Evolutionary conservation across 108 stramenopile genomes (phyloP).

Genomic region (Pseudonitzschia multiseries): DNA sequence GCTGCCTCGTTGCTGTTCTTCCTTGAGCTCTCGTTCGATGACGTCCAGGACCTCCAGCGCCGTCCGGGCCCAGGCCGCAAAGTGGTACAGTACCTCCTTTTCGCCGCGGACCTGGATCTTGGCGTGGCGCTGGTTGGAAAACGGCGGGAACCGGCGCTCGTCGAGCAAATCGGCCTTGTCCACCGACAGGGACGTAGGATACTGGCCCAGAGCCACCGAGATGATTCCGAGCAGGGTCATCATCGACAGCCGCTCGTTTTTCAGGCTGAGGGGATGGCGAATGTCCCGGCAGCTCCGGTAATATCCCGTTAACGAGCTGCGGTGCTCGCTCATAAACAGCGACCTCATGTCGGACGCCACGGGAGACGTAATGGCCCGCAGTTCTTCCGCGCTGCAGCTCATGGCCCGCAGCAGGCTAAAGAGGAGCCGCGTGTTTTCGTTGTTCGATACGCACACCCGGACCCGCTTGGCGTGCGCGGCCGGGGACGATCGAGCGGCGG

Average conservation of each 20-base stretch:
- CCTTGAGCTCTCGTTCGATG: conserved; percentile 65
- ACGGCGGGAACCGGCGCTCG: conserved; percentile 63
- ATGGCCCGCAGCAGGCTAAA: conserved; percentile 85
- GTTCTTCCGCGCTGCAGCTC: conserved; percentile 67
- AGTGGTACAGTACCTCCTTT: conserved; percentile 90
- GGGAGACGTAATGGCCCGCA: conserved; percentile 52
- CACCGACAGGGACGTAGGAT: conserved; percentile 79
- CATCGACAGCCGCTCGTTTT: conserved; percentile 86
- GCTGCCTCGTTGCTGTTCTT: conserved; percentile 45
- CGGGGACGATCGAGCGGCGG: conserved; percentile 1
- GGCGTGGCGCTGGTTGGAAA: conserved; percentile 85
- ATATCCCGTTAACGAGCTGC: conserved; percentile 30
- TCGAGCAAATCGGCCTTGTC: conserved; percentile 69
- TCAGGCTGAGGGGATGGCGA: conserved; percentile 70
- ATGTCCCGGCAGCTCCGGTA: conserved; percentile 84
- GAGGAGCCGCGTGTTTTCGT: conserved; percentile 88
- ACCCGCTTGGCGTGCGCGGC: conserved; percentile 64
- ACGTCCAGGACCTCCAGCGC: conserved; percentile 75
- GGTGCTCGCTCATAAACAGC: conserved; percentile 35
- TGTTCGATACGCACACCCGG: conserved; percentile 93
- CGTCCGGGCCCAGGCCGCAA: conserved; percentile 69
- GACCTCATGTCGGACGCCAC: conserved; percentile 42
- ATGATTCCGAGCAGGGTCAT: conserved; percentile 61
- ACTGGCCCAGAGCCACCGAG: conserved; percentile 52
- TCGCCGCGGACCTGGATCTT: conserved; percentile 89